Base-by-base conservation (phyloP, 768 basidiomycete species). In the Mrakia frigida region DNA sequence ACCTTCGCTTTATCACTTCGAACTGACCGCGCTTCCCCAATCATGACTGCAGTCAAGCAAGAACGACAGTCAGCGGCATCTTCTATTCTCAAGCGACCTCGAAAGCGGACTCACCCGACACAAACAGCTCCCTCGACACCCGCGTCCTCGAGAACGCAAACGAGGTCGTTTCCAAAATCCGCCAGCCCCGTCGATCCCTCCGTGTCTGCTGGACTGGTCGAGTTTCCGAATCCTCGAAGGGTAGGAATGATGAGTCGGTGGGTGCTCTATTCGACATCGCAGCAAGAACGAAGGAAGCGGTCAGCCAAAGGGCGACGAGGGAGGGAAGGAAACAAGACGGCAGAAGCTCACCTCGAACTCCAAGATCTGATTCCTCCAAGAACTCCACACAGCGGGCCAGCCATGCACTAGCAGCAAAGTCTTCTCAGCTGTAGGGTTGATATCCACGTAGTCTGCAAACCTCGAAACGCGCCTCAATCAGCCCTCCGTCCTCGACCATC, bases 361-460 rank as follows among this genome's bases (percentile, higher is more conserved):
- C 70, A 87, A 83, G 25, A 92, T 91, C 80, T 92, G 91, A 43
- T 86, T 86, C 50, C 88, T 86, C 91, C 91, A 92, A 28, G 87
- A 87, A 73, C 88, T 89, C 91, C 91, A 92, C 5, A 91, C 81
- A 78, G 88, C 86, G 0, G 91, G 91, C 91, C 91, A 92, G 5
- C 91, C 91, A 79, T 92, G 91, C 0, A 92, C 88, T 86, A 92
- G 86, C 41, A 92, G 68, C 3, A 92, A 82, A 0, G 88, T 87
- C 21, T 82, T 84, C 37, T 86, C 82, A 4, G 87, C 87, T 0
- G 75, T 78, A 14, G 88, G 85, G 78, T 91, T 90, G 76, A 91
- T 80, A 56, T 91, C 87, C 33, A 88, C 86, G 80, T 91, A 92
- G 78, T 86, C 90, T 90, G 77, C 37, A 11, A 7, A 41, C 28